Evolutionary conservation across 345 rosid genomes (phyloP), one percentile per base, ranked within the genome.

Genomic region (Acer negundo): DNA sequence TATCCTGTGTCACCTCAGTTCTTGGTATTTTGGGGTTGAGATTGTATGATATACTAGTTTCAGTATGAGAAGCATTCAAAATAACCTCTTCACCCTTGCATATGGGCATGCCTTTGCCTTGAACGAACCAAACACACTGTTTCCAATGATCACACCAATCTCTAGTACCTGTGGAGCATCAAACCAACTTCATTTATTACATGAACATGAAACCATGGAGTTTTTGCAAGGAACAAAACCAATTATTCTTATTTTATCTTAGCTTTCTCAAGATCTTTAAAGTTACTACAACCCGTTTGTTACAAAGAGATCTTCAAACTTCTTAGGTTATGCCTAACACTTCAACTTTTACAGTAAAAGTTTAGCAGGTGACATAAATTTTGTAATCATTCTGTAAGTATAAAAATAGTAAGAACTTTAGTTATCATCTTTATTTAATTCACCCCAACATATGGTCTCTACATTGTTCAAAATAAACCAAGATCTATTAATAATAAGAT

Each of bases 141-240:
- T 94, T 96, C 99, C 99, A 96, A 67, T 96, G 98, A 87, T 96
- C 98, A 81, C 98, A 90, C 99, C 99, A 96, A 79, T 88, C 80
- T 72, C 86, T 46, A 31, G 68, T 70, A 83, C 91, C 99, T 96
- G 83, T 20, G 23, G 72, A 85, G 75, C 80, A 86, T 78, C 59
- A 81, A 49, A 78, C 62, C 40, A 82, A 42, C 49, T 68, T 71
- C 63, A 72, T 73, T 77, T 75, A 68, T 40, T n/a, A 76, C 28
- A 67, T 22, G 55, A 35, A 16, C 70, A 70, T 28, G 51, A 62
- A 23, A 51, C 51, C 23, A 53, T 13, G 35, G 49, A 24, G 19
- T 23, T 55, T 66, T 55, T 77, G 63, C 8, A 38, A 47, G 19
- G 53, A 65, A 56, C 55, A 28, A 4, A 1, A 59, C 26, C 40